phyloP scores from a whole-genome alignment of 2,329 filamentous ascomycete genomes.

The Colletotrichum ledebouriae region DNA sequence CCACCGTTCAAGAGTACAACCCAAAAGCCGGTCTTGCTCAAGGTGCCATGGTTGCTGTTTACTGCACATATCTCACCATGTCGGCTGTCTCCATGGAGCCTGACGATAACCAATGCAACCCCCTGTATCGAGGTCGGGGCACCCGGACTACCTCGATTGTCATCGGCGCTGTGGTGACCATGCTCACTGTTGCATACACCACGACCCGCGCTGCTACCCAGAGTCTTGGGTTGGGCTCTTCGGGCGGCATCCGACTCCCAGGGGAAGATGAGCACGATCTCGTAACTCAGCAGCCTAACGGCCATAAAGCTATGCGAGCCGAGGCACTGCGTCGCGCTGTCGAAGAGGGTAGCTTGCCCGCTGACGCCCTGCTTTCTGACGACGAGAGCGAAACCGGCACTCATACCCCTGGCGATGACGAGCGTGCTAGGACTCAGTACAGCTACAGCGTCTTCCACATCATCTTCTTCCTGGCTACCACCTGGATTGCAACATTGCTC shows the following conservation, averaged over 20 bases:
- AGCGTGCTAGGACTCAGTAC: constrained; percentile 91
- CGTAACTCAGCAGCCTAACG: constrained; percentile 85
- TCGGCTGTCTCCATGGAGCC: constrained; percentile 99
- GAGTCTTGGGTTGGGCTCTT: constrained; percentile 76
- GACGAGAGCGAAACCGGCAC: constrained; percentile 75
- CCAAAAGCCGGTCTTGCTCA: constrained; percentile 96
- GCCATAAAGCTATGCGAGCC: constrained; percentile 90
- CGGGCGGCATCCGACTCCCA: constrained; percentile 70
- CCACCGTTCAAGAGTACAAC: constrained; percentile 90
- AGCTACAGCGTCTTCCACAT: constrained; percentile 96
- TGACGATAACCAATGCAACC: constrained; percentile 93
- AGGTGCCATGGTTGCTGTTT: constrained; percentile 95
- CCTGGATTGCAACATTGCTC: constrained; percentile 94
- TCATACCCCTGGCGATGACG: constrained; percentile 80
- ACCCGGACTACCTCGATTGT: constrained; percentile 92
- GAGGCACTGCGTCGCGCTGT: constrained; percentile 92
- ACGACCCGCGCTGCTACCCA: constrained; percentile 97
- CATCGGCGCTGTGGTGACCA: constrained; percentile 93
- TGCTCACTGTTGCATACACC: constrained; percentile 97
- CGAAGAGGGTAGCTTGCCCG: constrained; percentile 91
- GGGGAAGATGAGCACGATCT: constrained; percentile 89
- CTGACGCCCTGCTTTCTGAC: constrained; percentile 85
- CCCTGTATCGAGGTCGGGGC: constrained; percentile 85
- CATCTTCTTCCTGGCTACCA: constrained; percentile 96
- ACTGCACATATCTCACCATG: constrained; percentile 99